Evolutionary conservation across 2,329 filamentous ascomycete genomes (phyloP), one percentile per base, ranked within the genome.

Genomic region (Hypoxylon rubiginosum): DNA sequence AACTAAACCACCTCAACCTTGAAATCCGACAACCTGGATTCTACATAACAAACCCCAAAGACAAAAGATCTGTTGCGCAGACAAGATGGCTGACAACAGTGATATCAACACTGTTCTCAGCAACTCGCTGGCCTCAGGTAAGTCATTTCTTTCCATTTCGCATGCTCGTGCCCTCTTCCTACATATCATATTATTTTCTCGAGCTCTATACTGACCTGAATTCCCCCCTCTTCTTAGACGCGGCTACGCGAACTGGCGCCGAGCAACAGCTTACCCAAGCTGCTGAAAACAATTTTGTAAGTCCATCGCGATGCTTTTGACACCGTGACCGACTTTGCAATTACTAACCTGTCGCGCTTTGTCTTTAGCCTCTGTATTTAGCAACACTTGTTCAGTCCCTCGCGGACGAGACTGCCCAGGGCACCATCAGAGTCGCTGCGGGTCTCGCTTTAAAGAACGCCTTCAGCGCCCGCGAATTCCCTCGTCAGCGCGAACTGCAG

Each of bases 31-130:
- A 63, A 45, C 41, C 68, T 72, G 68, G 66, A 68, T 64, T 43
- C 41, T 45, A 52, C 57, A 65, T 10, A 50, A 52, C 48, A 52
- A 52, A 41, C 11, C 8, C 19, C 32, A 46, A 46, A 51, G 41
- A 54, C 49, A 58, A 54, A 62, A 34, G 64, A 67, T 64, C 66
- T 59, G 69, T 60, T 53, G 67, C 71, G 76, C 77, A 76, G 75
- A 78, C 80, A 85, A 78, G 81, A 93, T 88, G 86, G 87, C 86
- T 82, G 87, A 85, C 85, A 94, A 76, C 78, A 75, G 79, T 92
- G 93, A 98, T 85, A 97, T 98, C 86, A 97, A 95, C 86, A 91
- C 94, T 85, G 95, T 99, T 85, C 92, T 99, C 86, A 90, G 93
- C 83, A 95, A 94, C 86, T 98, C 96, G 82, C 90, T 98, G 84